phyloP scores from a whole-genome alignment of 768 basidiomycete genomes.

The Grammothele lineata region DNA sequence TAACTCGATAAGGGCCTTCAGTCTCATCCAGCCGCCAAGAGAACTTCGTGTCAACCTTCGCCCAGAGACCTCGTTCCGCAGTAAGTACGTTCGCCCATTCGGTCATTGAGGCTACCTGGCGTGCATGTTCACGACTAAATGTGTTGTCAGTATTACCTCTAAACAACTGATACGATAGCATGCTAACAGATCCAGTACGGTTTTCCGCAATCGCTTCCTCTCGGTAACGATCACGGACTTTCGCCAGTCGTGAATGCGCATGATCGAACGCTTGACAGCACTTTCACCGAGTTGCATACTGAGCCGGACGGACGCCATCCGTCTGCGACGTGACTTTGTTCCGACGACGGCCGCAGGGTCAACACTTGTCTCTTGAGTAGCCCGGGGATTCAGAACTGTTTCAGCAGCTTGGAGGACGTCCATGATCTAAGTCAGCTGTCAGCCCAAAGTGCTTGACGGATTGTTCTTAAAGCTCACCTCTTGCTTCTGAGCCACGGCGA shows the following conservation, averaged over 20 bases:
- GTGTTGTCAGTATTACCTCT: neutral
- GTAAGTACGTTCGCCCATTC: slow-evolving; percentile 61
- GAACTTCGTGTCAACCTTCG: slow-evolving; percentile 40
- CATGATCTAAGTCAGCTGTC: slow-evolving; percentile 41
- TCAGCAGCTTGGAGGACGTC: slow-evolving; percentile 55
- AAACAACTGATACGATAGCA: neutral
- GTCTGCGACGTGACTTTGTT: slow-evolving; percentile 46
- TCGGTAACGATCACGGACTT: slow-evolving; percentile 65
- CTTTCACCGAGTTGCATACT: slow-evolving; percentile 63
- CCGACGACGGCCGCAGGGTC: slow-evolving; percentile 51
- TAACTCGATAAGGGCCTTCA: slow-evolving; percentile 82
- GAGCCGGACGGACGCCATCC: slow-evolving; percentile 52
- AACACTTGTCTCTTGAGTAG: slow-evolving; percentile 43
- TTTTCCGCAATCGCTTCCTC: slow-evolving; percentile 67
- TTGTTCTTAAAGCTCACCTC: slow-evolving; percentile 44
- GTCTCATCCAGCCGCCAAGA: slow-evolving; percentile 87
- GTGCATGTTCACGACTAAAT: slow-evolving; percentile 68
- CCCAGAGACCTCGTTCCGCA: slow-evolving; percentile 84
- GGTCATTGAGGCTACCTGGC: slow-evolving; percentile 56
- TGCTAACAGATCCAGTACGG: slow-evolving; percentile 61
- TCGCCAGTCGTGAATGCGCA: slow-evolving; percentile 69
- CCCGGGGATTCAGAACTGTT: slow-evolving; percentile 41
- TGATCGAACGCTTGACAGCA: slow-evolving; percentile 56
- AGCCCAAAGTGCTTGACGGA: neutral
- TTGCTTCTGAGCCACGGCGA: slow-evolving; percentile 63